Evolutionary conservation across 345 rosid genomes (phyloP).

Genomic region (Euclidium syriacum): DNA sequence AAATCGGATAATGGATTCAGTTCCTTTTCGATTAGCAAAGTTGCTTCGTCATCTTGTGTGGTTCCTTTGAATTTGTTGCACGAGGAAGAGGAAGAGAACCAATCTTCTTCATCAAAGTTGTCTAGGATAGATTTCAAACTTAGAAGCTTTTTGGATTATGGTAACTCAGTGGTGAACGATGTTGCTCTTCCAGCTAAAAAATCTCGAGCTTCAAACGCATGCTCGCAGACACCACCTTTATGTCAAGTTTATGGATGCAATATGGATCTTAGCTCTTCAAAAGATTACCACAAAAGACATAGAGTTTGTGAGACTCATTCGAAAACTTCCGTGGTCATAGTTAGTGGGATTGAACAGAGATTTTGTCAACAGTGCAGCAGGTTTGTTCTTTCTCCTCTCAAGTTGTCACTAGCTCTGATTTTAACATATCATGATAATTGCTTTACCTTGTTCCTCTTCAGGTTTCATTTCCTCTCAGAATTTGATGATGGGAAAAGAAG

Average conservation of each 20-base stretch:
- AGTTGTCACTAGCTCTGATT: background rate
- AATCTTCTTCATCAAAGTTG: slow-evolving; percentile 39
- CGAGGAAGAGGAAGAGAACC: slow-evolving; percentile 33
- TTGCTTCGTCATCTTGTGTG: slow-evolving; percentile 26
- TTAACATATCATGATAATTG: background rate
- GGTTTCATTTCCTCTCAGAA: slow-evolving; percentile 86
- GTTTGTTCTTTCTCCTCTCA: slow-evolving; percentile 26
- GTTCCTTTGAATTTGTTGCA: slow-evolving; percentile 31
- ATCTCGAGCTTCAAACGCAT: slow-evolving; percentile 23
- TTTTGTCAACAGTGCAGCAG: slow-evolving; percentile 97
- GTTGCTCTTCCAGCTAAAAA: slow-evolving; percentile 30
- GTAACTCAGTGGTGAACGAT: background rate
- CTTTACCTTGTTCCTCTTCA: slow-evolving; percentile 24
- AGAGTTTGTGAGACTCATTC: slow-evolving; percentile 81
- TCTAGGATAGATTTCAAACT: slow-evolving; percentile 66
- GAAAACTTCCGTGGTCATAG: slow-evolving; percentile 60
- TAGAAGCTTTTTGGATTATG: slow-evolving; percentile 48
- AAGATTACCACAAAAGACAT: slow-evolving; percentile 77
- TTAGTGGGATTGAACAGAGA: slow-evolving; percentile 65
- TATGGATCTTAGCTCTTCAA: slow-evolving; percentile 65
- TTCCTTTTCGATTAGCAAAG: slow-evolving; percentile 28
- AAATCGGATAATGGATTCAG: slow-evolving; percentile 32
- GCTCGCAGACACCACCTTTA: slow-evolving; percentile 32
- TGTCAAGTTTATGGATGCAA: slow-evolving; percentile 78
- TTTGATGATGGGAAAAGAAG: slow-evolving; percentile 87